A percentile compares a stretch with the other conserved stretches of the same genome.
Conservation (phyloP, 192 early-diverging fungal genomes). For the Dissophora ornata region DNA sequence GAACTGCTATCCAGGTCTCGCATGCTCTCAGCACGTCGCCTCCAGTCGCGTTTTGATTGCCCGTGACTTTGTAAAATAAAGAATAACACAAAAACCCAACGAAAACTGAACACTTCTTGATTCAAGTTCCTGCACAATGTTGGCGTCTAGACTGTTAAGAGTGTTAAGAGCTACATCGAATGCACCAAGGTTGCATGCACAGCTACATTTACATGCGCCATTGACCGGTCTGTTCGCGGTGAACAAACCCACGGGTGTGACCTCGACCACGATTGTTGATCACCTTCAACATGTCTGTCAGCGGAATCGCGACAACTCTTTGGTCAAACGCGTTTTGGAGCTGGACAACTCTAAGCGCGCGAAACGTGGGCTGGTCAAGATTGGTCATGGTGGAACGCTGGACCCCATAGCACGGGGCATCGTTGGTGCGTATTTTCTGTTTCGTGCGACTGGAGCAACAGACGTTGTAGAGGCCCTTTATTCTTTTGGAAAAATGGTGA, state of each 20-base stretch:
- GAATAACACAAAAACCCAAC: constrained; percentile 1
- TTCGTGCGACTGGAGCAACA: no score
- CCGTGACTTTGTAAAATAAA: constrained; percentile 9
- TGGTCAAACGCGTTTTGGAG: constrained; percentile 17
- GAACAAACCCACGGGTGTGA: constrained; percentile 59
- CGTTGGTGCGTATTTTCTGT: no score
- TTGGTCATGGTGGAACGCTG: constrained; percentile 68
- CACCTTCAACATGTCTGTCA: constrained; percentile 45
- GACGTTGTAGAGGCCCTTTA: no score
- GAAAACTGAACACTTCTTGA: no score
- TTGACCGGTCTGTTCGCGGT: constrained; percentile 61
- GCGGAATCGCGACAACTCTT: constrained; percentile 19
- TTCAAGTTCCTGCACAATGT: no score
- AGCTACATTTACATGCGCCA: constrained; percentile 3
- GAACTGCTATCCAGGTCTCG: no score
- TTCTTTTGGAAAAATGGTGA: no score
- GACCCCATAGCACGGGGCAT: constrained; percentile 68
- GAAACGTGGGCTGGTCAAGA: constrained; percentile 56
- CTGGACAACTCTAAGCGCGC: constrained; percentile 29
- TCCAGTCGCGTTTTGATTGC: no score
- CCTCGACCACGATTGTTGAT: constrained; percentile 56
- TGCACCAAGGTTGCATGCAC: not conserved
- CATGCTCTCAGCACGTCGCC: no score
- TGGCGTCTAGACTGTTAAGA: no score
- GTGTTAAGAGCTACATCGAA: no score